Conservation (phyloP, 257 asterid species). For the Petunia axillaris region DNA sequence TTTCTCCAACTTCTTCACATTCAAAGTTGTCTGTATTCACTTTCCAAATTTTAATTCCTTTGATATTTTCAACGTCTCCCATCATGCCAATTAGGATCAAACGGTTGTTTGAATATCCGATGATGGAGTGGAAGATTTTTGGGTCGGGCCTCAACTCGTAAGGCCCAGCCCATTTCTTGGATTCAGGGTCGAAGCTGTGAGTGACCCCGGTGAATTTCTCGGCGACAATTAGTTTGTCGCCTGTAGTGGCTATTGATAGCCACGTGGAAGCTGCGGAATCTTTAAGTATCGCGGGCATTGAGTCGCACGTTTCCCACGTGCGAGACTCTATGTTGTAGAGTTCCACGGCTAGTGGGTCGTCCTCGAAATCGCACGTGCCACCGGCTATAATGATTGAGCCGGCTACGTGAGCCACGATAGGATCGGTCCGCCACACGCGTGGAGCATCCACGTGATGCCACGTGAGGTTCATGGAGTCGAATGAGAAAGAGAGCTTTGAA, state of each 20-base stretch:
- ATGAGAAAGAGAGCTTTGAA: conserved; percentile 55
- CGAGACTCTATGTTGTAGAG: conserved; percentile 40
- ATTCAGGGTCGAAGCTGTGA: conserved; percentile 58
- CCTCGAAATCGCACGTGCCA: conserved; percentile 71
- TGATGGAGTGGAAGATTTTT: conserved; percentile 39
- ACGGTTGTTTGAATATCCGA: conserved; percentile 41
- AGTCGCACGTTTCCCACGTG: conserved; percentile 51
- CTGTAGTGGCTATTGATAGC: conserved; percentile 56
- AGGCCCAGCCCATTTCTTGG: conserved; percentile 53
- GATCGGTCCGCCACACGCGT: conserved; percentile 62
- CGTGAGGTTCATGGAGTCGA: conserved; percentile 49
- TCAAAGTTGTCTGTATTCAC: conserved; percentile 34
- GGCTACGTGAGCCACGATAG: conserved; percentile 65
- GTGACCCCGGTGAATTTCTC: conserved; percentile 56
- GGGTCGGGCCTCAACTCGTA: conserved; percentile 39
- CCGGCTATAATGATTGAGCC: conserved; percentile 66
- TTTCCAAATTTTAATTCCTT: conserved; percentile 56
- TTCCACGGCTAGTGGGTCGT: conserved; percentile 78
- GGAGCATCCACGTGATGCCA: conserved; percentile 66
- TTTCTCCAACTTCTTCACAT: conserved; percentile 56
- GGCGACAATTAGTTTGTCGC: conserved; percentile 50
- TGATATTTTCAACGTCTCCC: conserved; percentile 27
- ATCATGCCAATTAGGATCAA: conserved; percentile 53
- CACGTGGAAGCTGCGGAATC: conserved; percentile 55
- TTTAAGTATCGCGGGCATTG: conserved; percentile 55